phyloP scores from a whole-genome alignment of 2,329 filamentous ascomycete genomes.

The Geosmithia flava region DNA sequence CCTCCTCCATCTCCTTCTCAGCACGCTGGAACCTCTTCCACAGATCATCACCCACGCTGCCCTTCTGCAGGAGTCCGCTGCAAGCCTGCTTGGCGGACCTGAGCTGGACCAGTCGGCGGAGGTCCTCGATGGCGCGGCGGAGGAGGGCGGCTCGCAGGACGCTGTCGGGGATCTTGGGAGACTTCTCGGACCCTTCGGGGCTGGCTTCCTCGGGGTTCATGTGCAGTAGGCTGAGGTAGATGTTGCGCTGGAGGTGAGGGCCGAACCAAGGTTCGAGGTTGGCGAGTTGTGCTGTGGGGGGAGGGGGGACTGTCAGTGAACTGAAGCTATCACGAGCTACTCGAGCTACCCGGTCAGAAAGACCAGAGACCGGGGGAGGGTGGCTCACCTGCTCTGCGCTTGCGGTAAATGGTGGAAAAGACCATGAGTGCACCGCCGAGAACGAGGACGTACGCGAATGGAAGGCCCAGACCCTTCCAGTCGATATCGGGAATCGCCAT shows the following conservation, averaged over 20 bases:
- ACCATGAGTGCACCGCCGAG: constrained; percentile 80
- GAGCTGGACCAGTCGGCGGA: constrained; percentile 80
- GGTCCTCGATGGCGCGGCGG: constrained; percentile 83
- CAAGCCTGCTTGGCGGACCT: constrained; percentile 81
- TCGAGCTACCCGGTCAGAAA: background rate
- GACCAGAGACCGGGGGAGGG: constrained; percentile 1
- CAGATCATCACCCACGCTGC: constrained; percentile 89
- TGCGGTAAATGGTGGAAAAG: constrained; percentile 87
- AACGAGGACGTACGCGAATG: constrained; percentile 80
- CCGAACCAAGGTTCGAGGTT: constrained; percentile 92
- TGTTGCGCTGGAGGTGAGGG: constrained; percentile 78
- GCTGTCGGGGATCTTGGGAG: constrained; percentile 62
- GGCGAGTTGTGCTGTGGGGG: constrained; percentile 55
- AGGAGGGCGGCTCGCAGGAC: constrained; percentile 81
- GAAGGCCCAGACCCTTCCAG: constrained; percentile 77
- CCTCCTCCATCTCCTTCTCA: constrained; percentile 96
- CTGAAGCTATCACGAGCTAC: too few species aligned
- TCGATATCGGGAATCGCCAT: constrained; percentile 32
- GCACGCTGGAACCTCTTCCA: constrained; percentile 87
- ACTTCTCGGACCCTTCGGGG: constrained; percentile 43
- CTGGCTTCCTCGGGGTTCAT: constrained; percentile 42
- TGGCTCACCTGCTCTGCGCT: constrained; percentile 63
- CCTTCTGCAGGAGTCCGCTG: constrained; percentile 69
- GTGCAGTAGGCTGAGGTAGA: constrained; percentile 88
- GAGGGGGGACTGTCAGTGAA: too few species aligned